These are phyloP conservation scores for Acanthamoeba healyi DNA, from an alignment of 208 protist genomes.

Conservation along the genomic window DNA sequence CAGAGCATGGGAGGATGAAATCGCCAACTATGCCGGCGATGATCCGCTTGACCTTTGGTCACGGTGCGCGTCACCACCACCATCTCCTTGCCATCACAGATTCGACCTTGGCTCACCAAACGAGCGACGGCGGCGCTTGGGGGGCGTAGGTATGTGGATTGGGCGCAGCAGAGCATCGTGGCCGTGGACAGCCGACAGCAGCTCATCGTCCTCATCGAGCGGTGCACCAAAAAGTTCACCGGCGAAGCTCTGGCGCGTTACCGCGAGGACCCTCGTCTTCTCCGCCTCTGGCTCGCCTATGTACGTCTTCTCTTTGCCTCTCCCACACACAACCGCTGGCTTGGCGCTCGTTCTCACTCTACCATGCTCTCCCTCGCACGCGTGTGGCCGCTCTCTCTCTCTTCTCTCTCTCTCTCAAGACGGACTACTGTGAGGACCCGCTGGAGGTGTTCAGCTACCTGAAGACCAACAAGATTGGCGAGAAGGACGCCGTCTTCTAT, in stretches of 20 bases:
- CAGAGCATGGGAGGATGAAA: neutral
- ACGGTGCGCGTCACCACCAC: too few species aligned
- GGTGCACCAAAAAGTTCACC: neutral
- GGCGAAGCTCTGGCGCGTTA: neutral
- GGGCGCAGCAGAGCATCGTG: slow-evolving; percentile 12
- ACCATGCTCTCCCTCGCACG: too few species aligned
- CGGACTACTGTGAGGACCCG: neutral
- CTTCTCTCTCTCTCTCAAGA: too few species aligned
- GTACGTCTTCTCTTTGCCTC: neutral
- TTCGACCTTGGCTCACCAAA: too few species aligned
- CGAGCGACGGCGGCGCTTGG: too few species aligned
- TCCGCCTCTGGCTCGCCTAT: neutral
- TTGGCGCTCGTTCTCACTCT: too few species aligned
- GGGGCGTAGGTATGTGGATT: slow-evolving; percentile 6
- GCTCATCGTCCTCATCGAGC: neutral
- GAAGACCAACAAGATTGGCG: slow-evolving; percentile 5
- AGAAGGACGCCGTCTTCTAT: neutral
- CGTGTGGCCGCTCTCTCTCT: too few species aligned
- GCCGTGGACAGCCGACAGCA: neutral
- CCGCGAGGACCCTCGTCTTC: slow-evolving; percentile 13
- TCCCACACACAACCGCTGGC: neutral
- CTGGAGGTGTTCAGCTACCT: slow-evolving; percentile 16
- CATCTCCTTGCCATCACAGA: too few species aligned
- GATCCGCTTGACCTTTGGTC: neutral
- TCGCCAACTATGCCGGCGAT: neutral